These are phyloP conservation scores for Lactuca sativa DNA, from an alignment of 129 eudicot genomes.

Conservation along the genomic window DNA sequence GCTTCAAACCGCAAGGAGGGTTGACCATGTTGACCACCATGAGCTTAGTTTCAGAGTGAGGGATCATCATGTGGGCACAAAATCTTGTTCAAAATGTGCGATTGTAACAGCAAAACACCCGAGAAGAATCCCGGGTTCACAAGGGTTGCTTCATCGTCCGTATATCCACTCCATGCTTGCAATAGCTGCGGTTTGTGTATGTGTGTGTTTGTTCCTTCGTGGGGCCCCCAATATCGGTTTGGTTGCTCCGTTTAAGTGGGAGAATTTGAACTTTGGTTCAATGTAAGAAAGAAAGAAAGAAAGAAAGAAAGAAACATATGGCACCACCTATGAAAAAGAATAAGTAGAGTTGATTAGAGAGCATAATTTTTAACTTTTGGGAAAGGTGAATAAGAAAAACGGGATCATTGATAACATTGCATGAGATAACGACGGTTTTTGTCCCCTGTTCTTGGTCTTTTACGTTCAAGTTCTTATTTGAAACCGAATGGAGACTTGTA, in stretches of 20 bases:
- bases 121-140: constrained; percentile 48
- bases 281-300: constrained; percentile 27
- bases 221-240: constrained; percentile 66
- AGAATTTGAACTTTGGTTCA: constrained; percentile 62
- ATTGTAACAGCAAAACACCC: constrained; percentile 43
- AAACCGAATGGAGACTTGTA: constrained; percentile 21
- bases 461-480: background rate
- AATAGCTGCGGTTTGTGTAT: constrained; percentile 98
- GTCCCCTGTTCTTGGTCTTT: constrained; percentile 3
- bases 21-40: constrained; percentile 14
- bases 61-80: constrained; percentile 14
- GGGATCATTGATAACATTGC: constrained; percentile 36
- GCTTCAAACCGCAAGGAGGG: constrained; percentile 20
- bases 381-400: constrained; percentile 36
- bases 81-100: constrained; percentile 73
- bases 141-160: constrained; percentile 72
- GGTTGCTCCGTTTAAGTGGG: constrained; percentile 73
- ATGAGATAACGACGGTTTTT: constrained; percentile 17
- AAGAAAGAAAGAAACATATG: constrained; percentile 10
- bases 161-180: constrained; percentile 88
- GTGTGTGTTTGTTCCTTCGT: constrained; percentile 75
- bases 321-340: constrained; percentile 13
- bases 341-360: constrained; percentile 27
- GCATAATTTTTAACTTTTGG: constrained; percentile 31
- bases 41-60: constrained; percentile 33